A percentile compares a stretch with the other conserved stretches of the same genome.
Conservation (phyloP, 345 rosid genomes). For the Eucalyptus rudis region DNA sequence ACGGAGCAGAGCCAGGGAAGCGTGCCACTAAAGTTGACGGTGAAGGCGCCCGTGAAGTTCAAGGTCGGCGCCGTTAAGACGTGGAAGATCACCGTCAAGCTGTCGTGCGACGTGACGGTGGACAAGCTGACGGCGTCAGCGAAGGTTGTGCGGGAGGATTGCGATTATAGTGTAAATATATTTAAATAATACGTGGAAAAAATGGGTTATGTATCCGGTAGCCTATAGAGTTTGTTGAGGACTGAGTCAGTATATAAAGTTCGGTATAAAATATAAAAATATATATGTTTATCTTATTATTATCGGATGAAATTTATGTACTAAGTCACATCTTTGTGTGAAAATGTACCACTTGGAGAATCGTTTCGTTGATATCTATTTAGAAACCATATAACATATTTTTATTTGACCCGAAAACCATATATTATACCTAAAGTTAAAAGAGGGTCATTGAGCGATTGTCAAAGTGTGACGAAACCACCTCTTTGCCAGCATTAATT, state of each 20-base stretch:
- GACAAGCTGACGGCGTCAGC: conserved; percentile 50
- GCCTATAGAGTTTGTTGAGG: neutral
- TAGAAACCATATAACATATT: neutral
- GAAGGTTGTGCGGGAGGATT: conserved; percentile 30
- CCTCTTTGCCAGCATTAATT: neutral
- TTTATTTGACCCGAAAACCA: neutral
- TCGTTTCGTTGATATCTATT: neutral
- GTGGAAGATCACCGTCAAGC: conserved; percentile 56
- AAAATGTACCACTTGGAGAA: neutral
- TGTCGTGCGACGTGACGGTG: conserved; percentile 65
- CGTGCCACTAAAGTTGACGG: conserved; percentile 40
- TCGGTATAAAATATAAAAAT: neutral
- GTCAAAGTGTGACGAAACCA: neutral
- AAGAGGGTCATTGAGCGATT: neutral
- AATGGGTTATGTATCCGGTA: neutral
- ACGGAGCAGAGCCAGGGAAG: conserved; percentile 6
- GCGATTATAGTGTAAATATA: conserved; percentile 26
- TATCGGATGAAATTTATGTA: neutral
- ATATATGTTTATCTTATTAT: no score
- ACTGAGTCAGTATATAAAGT: neutral
- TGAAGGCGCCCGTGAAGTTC: conserved; percentile 55
- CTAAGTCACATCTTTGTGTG: neutral
- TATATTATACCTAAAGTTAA: neutral
- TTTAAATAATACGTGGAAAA: neutral
- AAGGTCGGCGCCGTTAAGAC: conserved; percentile 65